Evolutionary conservation across 371 early-diverging fungal genomes (phyloP), one percentile per base, ranked within the genome.

Genomic region (Dichotomocladium elegans): DNA sequence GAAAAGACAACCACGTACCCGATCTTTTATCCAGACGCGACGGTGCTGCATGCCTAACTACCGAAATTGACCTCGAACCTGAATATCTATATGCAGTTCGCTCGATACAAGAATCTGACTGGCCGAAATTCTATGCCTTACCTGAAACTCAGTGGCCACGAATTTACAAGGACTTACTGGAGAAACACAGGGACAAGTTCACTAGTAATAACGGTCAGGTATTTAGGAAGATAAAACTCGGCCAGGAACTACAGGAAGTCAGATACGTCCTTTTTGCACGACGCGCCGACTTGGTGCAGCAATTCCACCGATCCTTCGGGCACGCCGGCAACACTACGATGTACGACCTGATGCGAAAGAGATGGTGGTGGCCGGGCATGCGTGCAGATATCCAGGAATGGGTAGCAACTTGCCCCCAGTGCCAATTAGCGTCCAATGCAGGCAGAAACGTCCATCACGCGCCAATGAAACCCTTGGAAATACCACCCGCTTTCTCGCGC

Each of bases 361-460:
- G 57, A 1, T 52, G 43, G 41, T 61, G 65, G 61, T 64, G 65
- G 61, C 65, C 61, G 8, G 35, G 61, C 31, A 62, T n/a, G n/a
- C n/a, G n/a, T n/a, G n/a, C n/a, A n/a, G n/a, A n/a, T n/a, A n/a
- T n/a, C n/a, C n/a, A n/a, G n/a, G n/a, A n/a, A n/a, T n/a, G n/a
- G n/a, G n/a, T n/a, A n/a, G n/a, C n/a, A n/a, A n/a, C n/a, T n/a
- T n/a, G n/a, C n/a, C n/a, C n/a, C n/a, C n/a, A n/a, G n/a, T n/a
- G n/a, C n/a, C n/a, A n/a, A n/a, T n/a, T n/a, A n/a, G n/a, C n/a
- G n/a, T n/a, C n/a, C n/a, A n/a, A n/a, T n/a, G n/a, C n/a, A n/a
- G n/a, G n/a, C n/a, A n/a, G n/a, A n/a, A n/a, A n/a, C n/a, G n/a
- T n/a, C n/a, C n/a, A n/a, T n/a, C n/a, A n/a, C n/a, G n/a, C n/a